These are phyloP conservation scores for Curvularia sp. DNA, from an alignment of 2,329 filamentous ascomycete genomes.

Conservation along the genomic window DNA sequence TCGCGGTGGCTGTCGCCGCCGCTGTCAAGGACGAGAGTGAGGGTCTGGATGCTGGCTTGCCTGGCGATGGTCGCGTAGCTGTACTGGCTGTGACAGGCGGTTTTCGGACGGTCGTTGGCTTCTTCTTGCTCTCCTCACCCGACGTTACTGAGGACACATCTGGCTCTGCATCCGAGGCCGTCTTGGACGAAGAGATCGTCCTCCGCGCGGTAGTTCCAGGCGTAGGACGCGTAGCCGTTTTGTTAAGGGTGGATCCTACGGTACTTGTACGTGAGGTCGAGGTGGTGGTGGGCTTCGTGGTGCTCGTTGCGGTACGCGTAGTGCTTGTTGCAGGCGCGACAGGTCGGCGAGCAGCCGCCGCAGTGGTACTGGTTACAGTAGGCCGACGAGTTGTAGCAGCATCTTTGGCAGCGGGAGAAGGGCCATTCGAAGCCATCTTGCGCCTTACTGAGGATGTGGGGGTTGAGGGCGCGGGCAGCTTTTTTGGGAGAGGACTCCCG, in stretches of 20 bases:
- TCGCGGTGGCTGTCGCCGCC: constrained; percentile 29
- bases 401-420: constrained; percentile 39
- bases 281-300: constrained; percentile 35
- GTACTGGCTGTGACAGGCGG: constrained; percentile 30
- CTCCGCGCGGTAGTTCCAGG: constrained; percentile 35
- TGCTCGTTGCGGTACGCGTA: constrained; percentile 34
- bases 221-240: constrained; percentile 46
- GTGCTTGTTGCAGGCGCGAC: constrained; percentile 28
- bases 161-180: constrained; percentile 41
- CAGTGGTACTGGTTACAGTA: constrained; percentile 20
- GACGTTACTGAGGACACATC: constrained; percentile 46
- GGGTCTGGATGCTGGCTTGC: constrained; percentile 23
- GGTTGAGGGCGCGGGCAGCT: constrained; percentile 34
- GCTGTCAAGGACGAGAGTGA: constrained; percentile 20
- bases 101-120: constrained; percentile 36
- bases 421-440: constrained; percentile 45
- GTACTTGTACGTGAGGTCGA: constrained; percentile 37
- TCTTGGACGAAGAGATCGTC: constrained; percentile 30
- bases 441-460: constrained; percentile 40
- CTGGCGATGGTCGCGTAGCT: constrained; percentile 36
- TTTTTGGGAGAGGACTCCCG: constrained; percentile 22
- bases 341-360: constrained; percentile 34
- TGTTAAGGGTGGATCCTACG: constrained; percentile 43
- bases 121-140: constrained; percentile 46
- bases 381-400: constrained; percentile 40